Conservation (phyloP, 169 alveolate species). For the Cryptosporidium tyzzeri region DNA sequence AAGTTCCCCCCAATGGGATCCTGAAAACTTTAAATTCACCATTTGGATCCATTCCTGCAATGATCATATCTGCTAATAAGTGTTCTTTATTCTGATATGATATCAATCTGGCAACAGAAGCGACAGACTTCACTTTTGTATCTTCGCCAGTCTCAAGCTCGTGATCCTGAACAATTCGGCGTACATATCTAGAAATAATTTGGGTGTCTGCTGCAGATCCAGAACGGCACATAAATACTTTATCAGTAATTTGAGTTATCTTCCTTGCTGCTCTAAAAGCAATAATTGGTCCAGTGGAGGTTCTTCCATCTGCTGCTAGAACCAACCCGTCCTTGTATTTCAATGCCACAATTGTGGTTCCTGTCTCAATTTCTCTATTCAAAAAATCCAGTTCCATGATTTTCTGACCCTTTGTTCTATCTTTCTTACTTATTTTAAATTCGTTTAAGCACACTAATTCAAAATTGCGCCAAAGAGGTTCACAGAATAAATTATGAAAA, state of each 20-base stretch:
- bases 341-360: conserved; percentile 93
- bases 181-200: conserved; percentile 75
- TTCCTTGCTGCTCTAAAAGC: conserved; percentile 92
- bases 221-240: conserved; percentile 91
- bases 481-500: background rate
- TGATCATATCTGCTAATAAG: conserved; percentile 89
- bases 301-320: conserved; percentile 94
- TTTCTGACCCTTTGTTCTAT: background rate
- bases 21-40: conserved; percentile 88
- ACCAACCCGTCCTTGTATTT: conserved; percentile 91
- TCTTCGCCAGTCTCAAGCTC: conserved; percentile 74
- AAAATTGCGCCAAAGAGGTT: conserved; percentile 40
- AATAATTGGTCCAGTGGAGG: conserved; percentile 92
- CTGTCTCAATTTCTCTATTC: conserved; percentile 81
- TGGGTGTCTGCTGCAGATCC: conserved; percentile 97
- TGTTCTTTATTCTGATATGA: conserved; percentile 88
- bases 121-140: conserved; percentile 82
- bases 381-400: conserved; percentile 36
- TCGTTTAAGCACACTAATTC: conserved; percentile 20
- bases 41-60: conserved; percentile 91
- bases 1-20: conserved; percentile 92
- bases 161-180: conserved; percentile 52
- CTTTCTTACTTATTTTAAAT: conserved; percentile 7
- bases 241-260: conserved; percentile 88
- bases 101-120: conserved; percentile 83